These are phyloP conservation scores for Vitis labrusca DNA, from an alignment of 164 flowering plant species.

Conservation along the genomic window DNA sequence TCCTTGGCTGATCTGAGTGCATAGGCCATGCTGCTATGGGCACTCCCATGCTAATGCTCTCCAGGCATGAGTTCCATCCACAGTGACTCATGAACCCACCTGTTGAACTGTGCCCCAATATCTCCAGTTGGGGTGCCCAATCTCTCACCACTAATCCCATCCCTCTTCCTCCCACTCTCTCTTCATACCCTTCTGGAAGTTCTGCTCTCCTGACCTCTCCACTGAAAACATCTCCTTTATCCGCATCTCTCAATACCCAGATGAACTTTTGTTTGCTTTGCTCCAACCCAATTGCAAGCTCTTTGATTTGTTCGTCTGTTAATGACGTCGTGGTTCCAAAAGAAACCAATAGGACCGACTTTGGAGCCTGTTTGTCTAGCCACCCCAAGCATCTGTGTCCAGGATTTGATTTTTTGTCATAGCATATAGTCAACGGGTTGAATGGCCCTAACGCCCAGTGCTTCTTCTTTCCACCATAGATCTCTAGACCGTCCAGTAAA, in stretches of 20 bases:
- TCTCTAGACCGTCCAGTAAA: constrained; percentile 13
- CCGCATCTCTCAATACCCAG: constrained; percentile 71
- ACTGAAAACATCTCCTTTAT: constrained; percentile 39
- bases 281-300: constrained; percentile 56
- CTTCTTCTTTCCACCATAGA: constrained; percentile 11
- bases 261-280: constrained; percentile 46
- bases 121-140: constrained; percentile 52
- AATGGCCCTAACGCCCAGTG: constrained; percentile 67
- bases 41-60: constrained; percentile 35
- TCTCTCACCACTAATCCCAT: constrained; percentile 39
- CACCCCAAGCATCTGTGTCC: constrained; percentile 45
- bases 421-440: constrained; percentile 31
- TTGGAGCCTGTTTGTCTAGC: constrained; percentile 47
- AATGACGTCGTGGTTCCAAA: constrained; percentile 57
- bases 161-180: constrained; percentile 28
- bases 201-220: constrained; percentile 4
- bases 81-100: constrained; percentile 44
- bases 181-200: constrained; percentile 56
- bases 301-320: constrained; percentile 35
- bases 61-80: constrained; percentile 47
- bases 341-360: constrained; percentile 54
- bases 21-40: constrained; percentile 78
- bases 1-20: constrained; percentile 78
- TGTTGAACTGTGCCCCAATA: constrained; percentile 32
- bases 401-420: background rate